Base-by-base conservation (phyloP, 2,329 filamentous ascomycete genomes). In the Colletotrichum caudatum region DNA sequence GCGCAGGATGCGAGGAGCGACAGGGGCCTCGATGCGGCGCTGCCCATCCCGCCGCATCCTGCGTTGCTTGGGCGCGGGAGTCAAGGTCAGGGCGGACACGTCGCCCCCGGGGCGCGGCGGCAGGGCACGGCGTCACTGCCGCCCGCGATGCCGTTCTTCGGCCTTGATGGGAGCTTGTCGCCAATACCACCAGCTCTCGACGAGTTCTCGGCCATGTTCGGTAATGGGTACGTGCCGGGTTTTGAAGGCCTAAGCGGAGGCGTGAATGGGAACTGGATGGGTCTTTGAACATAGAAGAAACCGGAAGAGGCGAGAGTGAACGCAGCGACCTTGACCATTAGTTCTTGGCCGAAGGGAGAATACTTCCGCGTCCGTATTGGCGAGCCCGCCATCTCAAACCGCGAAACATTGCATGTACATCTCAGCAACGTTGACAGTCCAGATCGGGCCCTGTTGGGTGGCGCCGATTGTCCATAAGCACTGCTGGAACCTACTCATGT, bases 151-250 rank as follows among this genome's bases (percentile, higher is more conserved):
- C 79, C 80, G 0, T 82, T 82, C 53, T 80, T 81, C 60, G 79
- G 80, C 0, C 80, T 82, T 63, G 81, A 82, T 58, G 74, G 80
- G 48, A 80, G 76, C 51, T 80, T 82, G 61, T 80, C 80, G 4
- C 80, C 80, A 6, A 80, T 82, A 58, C 81, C 80, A n/a, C 80
- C 81, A 64, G 81, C 78, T 3, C 73, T 82, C 73, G 81, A 82
- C 68, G 79, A 82, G 64, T 81, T 82, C 69, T 71, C 71, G 3
- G 58, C 68, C 16, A 64, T 73, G 71, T 67, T 73, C n/a, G 71
- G 59, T 20, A 71, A 73, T 18, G 71, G 71, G 1, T 73, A 71
- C 48, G 71, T 51, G 23, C 59, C 64, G 5, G 68, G 69, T 0
- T 64, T 73, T 1, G 71, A 73, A 20, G 69, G 64, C 18, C 63